Evolutionary conservation across 371 early-diverging fungal genomes (phyloP).

Genomic region (Saksenaea vasiformis): DNA sequence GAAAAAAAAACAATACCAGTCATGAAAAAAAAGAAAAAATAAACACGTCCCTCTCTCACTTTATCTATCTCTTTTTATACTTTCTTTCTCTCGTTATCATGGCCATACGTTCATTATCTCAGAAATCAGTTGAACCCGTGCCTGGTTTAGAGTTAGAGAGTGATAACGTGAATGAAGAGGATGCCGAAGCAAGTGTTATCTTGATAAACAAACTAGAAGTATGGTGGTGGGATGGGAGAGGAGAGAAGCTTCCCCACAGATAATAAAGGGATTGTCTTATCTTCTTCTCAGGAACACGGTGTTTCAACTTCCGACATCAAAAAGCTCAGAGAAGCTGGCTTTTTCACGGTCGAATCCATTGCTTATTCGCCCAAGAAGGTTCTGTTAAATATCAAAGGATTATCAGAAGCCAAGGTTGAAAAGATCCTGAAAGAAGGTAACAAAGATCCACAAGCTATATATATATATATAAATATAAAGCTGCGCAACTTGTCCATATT

Average conservation of each 20-base stretch:
- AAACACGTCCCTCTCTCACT: conserved; percentile 9
- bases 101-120: too few species aligned
- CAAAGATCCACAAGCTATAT: not conserved
- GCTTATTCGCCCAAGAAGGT: conserved; percentile 94
- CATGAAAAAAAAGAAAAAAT: not conserved
- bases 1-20: too few species aligned
- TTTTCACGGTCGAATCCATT: conserved; percentile 90
- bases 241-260: not conserved
- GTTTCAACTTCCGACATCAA: conserved; percentile 76
- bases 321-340: conserved; percentile 89
- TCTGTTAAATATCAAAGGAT: conserved; percentile 93
- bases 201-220: conserved; percentile 10
- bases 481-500: conserved; percentile 88
- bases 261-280: not conserved
- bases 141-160: not conserved
- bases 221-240: too few species aligned
- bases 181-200: not conserved
- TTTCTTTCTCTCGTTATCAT: too few species aligned
- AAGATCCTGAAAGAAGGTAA: conserved; percentile 92
- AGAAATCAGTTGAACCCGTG: too few species aligned
- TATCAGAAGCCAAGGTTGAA: conserved; percentile 96
- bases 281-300: conserved; percentile 66
- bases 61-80: too few species aligned
- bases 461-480: conserved; percentile 40
- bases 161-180: not conserved